phyloP scores from a whole-genome alignment of 129 eudicot genomes.

The Centrapalus pauciflorus region DNA sequence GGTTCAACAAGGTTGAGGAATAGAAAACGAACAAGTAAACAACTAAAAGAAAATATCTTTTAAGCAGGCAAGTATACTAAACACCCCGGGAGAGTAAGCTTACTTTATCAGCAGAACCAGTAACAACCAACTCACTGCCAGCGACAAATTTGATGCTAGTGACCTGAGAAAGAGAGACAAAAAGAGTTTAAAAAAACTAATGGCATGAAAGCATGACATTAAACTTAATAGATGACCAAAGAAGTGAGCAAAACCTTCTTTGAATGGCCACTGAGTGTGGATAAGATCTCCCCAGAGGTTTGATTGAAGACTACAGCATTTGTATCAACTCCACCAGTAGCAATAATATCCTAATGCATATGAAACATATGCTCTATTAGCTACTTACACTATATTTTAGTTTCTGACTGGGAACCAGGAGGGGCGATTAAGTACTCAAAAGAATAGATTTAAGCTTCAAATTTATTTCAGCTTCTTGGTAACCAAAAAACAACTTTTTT shows the following conservation, averaged over 20 bases:
- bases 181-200: constrained; percentile 12
- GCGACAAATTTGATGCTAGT: constrained; percentile 86
- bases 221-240: constrained; percentile 6
- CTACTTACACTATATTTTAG: too few relatives aligned
- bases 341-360: constrained; percentile 82
- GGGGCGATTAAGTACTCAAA: too few relatives aligned
- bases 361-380: too few relatives aligned
- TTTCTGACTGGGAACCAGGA: too few relatives aligned
- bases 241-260: constrained; percentile 63
- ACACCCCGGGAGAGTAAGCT: background rate
- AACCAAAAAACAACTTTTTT: too few relatives aligned
- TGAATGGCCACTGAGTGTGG: constrained; percentile 96
- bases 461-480: too few relatives aligned
- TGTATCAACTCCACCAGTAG: constrained; percentile 80
- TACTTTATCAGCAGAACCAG: constrained; percentile 94
- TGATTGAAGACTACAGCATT: constrained; percentile 86
- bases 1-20: background rate
- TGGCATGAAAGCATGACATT: background rate
- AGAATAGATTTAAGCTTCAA: background rate
- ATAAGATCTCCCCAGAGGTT: constrained; percentile 72
- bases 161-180: constrained; percentile 41
- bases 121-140: constrained; percentile 69
- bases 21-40: too few relatives aligned
- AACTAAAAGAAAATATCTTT: too few relatives aligned
- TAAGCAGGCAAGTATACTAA: too few relatives aligned